Evolutionary conservation across 371 early-diverging fungal species (phyloP), one percentile per base, ranked within the genome.

Genomic region (Haplosporangium sp.): DNA sequence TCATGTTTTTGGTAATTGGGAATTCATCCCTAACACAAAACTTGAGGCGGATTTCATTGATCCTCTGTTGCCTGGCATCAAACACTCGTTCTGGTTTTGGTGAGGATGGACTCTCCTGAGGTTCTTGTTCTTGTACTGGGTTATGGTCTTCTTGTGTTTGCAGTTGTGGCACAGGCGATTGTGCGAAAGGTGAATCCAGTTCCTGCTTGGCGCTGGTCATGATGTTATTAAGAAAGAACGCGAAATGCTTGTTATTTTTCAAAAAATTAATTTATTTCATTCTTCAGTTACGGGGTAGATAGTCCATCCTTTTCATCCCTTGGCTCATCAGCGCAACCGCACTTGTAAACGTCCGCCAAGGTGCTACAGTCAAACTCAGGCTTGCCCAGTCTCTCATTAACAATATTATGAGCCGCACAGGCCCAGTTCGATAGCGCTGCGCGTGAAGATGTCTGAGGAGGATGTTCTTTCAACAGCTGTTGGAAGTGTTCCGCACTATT

Each of bases 371-470:
- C 96, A 85, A 97, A 97, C 8, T 90, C 74, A 0, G 94, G 91
- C 78, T 99, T 99, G 9, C 90, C 85, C 6, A 99, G 84, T 67
- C 96, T 88, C 74, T 88, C 86, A 84, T 99, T 99, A 42, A 99
- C 99, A 20, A 94, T 90, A 83, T 99, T 99, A 82, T 99, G 99
- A 60, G 96, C 90, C 7, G 88, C 85, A 85, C 99, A 99, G 15
- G 96, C 85, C 96, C 98, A 99, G 77, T 94, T 92, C 17, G 94
- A 92, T 34, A 96, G 90, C 8, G 93, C 91, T 34, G 89, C 85
- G 37, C 96, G 81, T 0, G 93, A 91, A 8, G 88, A 87, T 4
- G 91, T 91, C 71, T 93, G 90, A 13, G 99, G 98, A n/a, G 99
- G 99, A 81, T 95, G 87, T 56, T 88, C 83, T 34, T 90, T 87